Evolutionary conservation across 1,284 basidiomycete genomes (phyloP), one percentile per base, ranked within the genome.

Genomic region (Tetrapyrgos nigripes): DNA sequence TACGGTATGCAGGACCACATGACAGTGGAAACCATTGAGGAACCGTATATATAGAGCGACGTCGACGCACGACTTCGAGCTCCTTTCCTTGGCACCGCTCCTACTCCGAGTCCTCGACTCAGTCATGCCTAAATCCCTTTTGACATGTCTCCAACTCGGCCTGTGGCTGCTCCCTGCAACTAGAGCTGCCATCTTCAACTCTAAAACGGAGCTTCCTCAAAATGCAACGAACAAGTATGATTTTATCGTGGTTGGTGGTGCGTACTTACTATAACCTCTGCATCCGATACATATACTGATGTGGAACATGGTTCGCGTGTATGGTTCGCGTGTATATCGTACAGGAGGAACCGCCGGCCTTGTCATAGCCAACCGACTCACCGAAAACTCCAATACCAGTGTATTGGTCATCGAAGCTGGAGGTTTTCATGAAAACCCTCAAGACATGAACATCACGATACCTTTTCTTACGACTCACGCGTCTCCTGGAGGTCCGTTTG

Each of bases 391-490:
- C 9, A 46, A 28, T 9, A 19, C 46, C 4, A 51, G 48, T 4
- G 58, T 60, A 17, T 43, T 60, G 6, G 11, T 60, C 4, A 4
- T 60, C 13, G 58, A 60, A 53, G 58, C 58, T 46, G 58, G 58
- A 4, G 58, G 58, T 31, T 26, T 49, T 45, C 48, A 28, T 27
- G 57, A 43, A 19, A 17, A 26, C 5, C 17, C 26, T 29, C 26
- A 45, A 2, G 2, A 17, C 23, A 2, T 21, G 14, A 3, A 33
- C 3, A 27, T 24, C 37, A 27, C 44, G 3, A 26, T 17, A 52
- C 50, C 23, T 14, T 37, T 24, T 24, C 31, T 26, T 33, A 29
- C 27, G 28, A 50, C 26, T 5, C 31, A 37, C 17, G 28, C 35
- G 13, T 44, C 40, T 5, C 40, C 37, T 33, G 51, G 27, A 21